These are phyloP conservation scores for Torulaspora pretoriensis DNA, from an alignment of 1,139 yeast genomes.

Conservation along the genomic window DNA sequence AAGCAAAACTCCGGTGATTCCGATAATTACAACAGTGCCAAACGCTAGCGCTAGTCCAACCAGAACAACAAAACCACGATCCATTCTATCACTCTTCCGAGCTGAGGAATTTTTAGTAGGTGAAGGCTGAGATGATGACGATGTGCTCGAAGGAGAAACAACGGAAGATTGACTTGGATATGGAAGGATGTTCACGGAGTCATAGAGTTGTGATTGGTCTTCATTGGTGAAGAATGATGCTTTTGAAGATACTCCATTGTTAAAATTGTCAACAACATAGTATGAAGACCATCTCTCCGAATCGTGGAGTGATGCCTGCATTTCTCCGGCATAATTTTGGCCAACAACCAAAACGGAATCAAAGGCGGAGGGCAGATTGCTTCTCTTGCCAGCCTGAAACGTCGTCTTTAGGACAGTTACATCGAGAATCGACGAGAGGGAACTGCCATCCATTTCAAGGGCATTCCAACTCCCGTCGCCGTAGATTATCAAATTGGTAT, in stretches of 20 bases:
- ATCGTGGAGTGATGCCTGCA: conserved; percentile 63
- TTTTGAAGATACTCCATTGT: conserved; percentile 10
- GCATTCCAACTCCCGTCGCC: conserved; percentile 17
- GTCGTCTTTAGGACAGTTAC: conserved; percentile 10
- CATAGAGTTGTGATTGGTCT: conserved; percentile 36
- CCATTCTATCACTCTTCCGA: conserved; percentile 29
- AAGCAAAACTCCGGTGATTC: conserved; percentile 55
- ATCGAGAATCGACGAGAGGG: conserved; percentile 10
- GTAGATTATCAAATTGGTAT: conserved; percentile 14
- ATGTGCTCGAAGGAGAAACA: conserved; percentile 17
- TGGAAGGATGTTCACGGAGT: conserved; percentile 30
- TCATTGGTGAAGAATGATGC: conserved; percentile 35
- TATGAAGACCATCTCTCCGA: conserved; percentile 74
- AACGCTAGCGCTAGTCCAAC: conserved; percentile 84
- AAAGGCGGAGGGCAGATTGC: conserved; percentile 20
- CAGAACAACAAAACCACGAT: conserved; percentile 77
- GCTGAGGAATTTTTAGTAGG: conserved; percentile 23
- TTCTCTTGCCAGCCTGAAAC: conserved; percentile 12
- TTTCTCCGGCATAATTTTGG: conserved; percentile 4
- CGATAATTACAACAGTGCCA: conserved; percentile 68
- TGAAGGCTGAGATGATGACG: conserved; percentile 17
- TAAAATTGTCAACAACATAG: conserved; percentile 38
- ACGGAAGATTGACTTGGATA: not conserved
- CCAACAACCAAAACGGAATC: conserved; percentile 63
- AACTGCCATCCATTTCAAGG: conserved; percentile 10